A percentile compares a stretch with the other conserved stretches of the same genome.
Evolutionary conservation across 2,329 filamentous ascomycete species (phyloP).

Genomic region (Cercospora beticola): DNA sequence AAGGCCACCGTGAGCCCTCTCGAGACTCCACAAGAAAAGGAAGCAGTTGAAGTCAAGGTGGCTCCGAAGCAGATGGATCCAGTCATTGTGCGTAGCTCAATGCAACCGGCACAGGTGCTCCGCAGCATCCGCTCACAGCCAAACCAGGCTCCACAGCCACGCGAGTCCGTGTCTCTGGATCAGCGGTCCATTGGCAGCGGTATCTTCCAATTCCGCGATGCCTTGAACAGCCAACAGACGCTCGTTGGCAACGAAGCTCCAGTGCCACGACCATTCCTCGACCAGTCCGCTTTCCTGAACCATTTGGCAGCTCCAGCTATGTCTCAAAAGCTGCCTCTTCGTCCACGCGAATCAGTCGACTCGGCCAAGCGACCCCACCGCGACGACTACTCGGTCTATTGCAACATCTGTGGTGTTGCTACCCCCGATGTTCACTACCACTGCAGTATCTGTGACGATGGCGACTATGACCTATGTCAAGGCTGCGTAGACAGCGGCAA

Average conservation of each 20-base stretch:
- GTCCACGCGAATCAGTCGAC: constrained; percentile 40
- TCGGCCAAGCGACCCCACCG: constrained; percentile 35
- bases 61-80: constrained; percentile 25
- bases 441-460: constrained; percentile 87
- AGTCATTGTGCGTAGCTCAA: constrained; percentile 16
- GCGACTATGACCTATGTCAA: constrained; percentile 91
- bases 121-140: constrained; percentile 20
- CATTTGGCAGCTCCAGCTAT: constrained; percentile 17
- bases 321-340: constrained; percentile 40
- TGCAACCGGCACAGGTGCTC: background rate
- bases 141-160: constrained; percentile 22
- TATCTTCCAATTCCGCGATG: constrained; percentile 42
- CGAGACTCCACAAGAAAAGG: constrained; percentile 19
- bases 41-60: constrained; percentile 22
- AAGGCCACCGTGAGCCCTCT: constrained; percentile 44
- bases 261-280: constrained; percentile 43
- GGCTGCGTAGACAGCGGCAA: constrained; percentile 72
- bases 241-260: constrained; percentile 37
- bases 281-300: constrained; percentile 29
- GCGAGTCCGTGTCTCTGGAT: constrained; percentile 33
- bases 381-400: constrained; percentile 76
- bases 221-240: constrained; percentile 35
- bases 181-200: constrained; percentile 37
- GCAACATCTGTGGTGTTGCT: constrained; percentile 80
- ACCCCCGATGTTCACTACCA: constrained; percentile 87